A percentile compares a stretch with the other conserved stretches of the same genome.
Conservation (phyloP, 2,329 filamentous ascomycete genomes). For the Penicillium palitans region DNA sequence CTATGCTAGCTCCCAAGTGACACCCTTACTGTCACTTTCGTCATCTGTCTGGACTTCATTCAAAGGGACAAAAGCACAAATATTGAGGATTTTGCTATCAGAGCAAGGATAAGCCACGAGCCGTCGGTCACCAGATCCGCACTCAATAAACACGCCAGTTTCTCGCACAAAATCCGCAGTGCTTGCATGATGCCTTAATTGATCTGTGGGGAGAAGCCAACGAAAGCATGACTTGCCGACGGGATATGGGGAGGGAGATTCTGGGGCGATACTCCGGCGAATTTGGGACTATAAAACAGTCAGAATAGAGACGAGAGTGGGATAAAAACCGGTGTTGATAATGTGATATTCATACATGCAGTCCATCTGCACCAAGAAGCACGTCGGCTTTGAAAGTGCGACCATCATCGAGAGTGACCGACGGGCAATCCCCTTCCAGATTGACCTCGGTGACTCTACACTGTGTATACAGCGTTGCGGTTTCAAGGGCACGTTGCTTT, state of each 20-base stretch:
- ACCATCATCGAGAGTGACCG: slow-evolving; percentile 24
- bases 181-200: slow-evolving; percentile 13
- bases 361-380: slow-evolving; percentile 30
- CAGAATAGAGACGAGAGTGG: background rate
- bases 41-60: slow-evolving; percentile 29
- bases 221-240: slow-evolving; percentile 30
- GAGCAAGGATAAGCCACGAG: slow-evolving; percentile 51
- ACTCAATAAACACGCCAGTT: slow-evolving; percentile 45
- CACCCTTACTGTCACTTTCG: slow-evolving; percentile 27
- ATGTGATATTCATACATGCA: slow-evolving; percentile 19
- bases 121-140: slow-evolving; percentile 43
- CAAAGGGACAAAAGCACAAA: slow-evolving; percentile 50
- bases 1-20: background rate
- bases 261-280: slow-evolving; percentile 21
- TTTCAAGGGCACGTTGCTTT: slow-evolving; percentile 33
- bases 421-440: slow-evolving; percentile 13
- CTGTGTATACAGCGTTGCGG: slow-evolving; percentile 22
- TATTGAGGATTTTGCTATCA: slow-evolving; percentile 48
- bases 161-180: slow-evolving; percentile 17
- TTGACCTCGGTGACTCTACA: slow-evolving; percentile 26
- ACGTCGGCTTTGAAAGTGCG: slow-evolving; percentile 23
- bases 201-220: slow-evolving; percentile 25
- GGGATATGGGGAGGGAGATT: slow-evolving; percentile 18
- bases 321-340: background rate
- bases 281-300: slow-evolving; percentile 23